phyloP scores from a whole-genome alignment of 2,329 filamentous ascomycete genomes.

The Epichloe sibirici region DNA sequence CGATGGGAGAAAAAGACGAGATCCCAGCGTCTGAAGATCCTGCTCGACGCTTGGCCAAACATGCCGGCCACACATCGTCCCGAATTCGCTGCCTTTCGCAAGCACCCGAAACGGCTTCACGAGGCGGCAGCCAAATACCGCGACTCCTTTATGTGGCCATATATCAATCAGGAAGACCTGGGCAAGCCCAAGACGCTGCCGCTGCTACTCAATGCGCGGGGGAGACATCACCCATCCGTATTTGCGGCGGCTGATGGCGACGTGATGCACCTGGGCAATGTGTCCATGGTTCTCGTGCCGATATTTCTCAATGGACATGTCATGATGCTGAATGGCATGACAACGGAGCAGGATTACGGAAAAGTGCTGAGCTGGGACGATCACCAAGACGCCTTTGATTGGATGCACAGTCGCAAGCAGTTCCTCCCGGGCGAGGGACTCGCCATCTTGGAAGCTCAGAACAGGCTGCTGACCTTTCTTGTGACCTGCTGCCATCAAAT shows the following conservation, averaged over 20 bases:
- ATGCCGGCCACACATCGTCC: slow-evolving; percentile 39
- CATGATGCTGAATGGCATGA: slow-evolving; percentile 23
- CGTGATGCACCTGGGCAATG: slow-evolving; percentile 18
- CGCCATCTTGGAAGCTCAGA: slow-evolving; percentile 37
- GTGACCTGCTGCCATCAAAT: slow-evolving; percentile 32
- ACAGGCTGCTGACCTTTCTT: slow-evolving; percentile 35
- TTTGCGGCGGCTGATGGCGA: slow-evolving; percentile 36
- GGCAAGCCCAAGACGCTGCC: slow-evolving; percentile 28
- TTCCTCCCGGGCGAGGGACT: slow-evolving; percentile 35
- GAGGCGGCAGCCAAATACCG: slow-evolving; percentile 11
- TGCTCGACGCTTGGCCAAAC: slow-evolving; percentile 35
- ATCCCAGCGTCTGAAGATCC: slow-evolving; percentile 30
- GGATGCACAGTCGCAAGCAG: slow-evolving; percentile 22
- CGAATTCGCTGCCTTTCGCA: slow-evolving; percentile 31
- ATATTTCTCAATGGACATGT: slow-evolving; percentile 18
- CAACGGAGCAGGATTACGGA: slow-evolving; percentile 21
- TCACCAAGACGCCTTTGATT: slow-evolving; percentile 24
- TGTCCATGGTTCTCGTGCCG: slow-evolving; percentile 13
- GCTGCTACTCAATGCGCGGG: slow-evolving; percentile 42
- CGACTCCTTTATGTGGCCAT: slow-evolving; percentile 35
- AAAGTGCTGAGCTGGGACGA: slow-evolving; percentile 21
- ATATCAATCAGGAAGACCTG: slow-evolving; percentile 47
- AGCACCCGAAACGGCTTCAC: slow-evolving; percentile 9
- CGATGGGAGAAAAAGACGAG: slow-evolving; percentile 43
- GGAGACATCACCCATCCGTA: slow-evolving; percentile 28